Conservation (phyloP, 139 green algal species). For the Chlamydomonas sp. region DNA sequence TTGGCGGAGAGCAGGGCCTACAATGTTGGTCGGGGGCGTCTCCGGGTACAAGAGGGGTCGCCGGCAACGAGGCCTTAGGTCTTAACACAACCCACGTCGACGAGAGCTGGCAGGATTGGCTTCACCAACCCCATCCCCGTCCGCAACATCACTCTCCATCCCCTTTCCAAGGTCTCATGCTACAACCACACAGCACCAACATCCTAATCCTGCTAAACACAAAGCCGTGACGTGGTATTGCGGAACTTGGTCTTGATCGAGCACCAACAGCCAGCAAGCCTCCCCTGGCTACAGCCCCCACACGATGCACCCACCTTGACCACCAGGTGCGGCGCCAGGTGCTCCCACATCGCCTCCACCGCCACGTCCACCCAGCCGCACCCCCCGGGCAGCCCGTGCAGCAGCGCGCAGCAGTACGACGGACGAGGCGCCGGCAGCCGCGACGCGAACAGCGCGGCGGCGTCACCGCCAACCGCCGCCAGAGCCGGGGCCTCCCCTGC, state of each 20-base stretch:
- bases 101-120: too few relatives aligned
- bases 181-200: too few relatives aligned
- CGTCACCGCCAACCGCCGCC: not conserved
- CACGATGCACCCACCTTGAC: conserved; percentile 26
- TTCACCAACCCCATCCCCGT: too few relatives aligned
- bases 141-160: too few relatives aligned
- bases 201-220: too few relatives aligned
- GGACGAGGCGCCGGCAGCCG: conserved; percentile 19
- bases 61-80: too few relatives aligned
- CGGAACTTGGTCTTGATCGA: not conserved
- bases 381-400: conserved; percentile 42
- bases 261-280: not conserved
- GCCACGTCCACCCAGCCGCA: conserved; percentile 33
- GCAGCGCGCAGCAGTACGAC: conserved; percentile 42
- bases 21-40: too few relatives aligned
- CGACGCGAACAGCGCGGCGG: not conserved
- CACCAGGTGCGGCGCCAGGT: conserved; percentile 20
- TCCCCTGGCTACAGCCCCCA: not conserved
- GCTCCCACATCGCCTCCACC: conserved; percentile 40
- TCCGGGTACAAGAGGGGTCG: too few relatives aligned
- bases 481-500: not conserved
- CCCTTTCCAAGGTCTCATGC: too few relatives aligned
- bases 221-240: too few relatives aligned
- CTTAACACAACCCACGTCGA: too few relatives aligned
- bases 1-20: too few relatives aligned